phyloP scores from a whole-genome alignment of 2,329 filamentous ascomycete species.

The Knufia fluminis region DNA sequence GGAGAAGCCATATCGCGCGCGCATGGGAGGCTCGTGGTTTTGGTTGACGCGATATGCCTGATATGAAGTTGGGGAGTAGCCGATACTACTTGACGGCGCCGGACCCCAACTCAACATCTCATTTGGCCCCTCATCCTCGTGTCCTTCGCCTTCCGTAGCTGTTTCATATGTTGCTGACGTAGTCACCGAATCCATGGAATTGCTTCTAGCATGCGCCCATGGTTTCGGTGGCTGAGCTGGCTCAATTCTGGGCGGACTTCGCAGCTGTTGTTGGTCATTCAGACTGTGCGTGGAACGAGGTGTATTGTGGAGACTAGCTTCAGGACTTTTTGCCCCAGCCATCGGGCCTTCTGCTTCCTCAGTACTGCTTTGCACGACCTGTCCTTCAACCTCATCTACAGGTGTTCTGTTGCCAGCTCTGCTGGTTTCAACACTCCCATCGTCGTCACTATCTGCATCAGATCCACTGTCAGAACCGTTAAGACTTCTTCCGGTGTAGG shows the following conservation, averaged over 20 bases:
- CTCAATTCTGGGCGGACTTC: slow-evolving; percentile 2
- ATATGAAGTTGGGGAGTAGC: background rate
- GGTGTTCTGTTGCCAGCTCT: slow-evolving; percentile 17
- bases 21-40: slow-evolving; percentile 11
- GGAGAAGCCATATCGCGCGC: slow-evolving; percentile 10
- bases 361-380: background rate
- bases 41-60: slow-evolving; percentile 12
- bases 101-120: slow-evolving; percentile 22
- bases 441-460: slow-evolving; percentile 19
- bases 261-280: background rate
- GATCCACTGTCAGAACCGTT: slow-evolving; percentile 16
- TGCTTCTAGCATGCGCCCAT: slow-evolving; percentile 32
- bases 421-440: slow-evolving; percentile 19
- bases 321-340: background rate
- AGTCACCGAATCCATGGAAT: slow-evolving; percentile 52
- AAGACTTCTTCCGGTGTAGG: slow-evolving; percentile 27
- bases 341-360: slow-evolving; percentile 1
- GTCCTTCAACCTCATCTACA: slow-evolving; percentile 14
- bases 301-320: background rate
- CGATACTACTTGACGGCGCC: background rate
- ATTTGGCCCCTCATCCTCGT: slow-evolving; percentile 28
- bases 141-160: slow-evolving; percentile 45
- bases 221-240: slow-evolving; percentile 11
- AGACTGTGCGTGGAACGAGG: background rate
- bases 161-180: slow-evolving; percentile 56